Base-by-base conservation (phyloP, 1,284 basidiomycete species). In the Cryptococcus sp. region DNA sequence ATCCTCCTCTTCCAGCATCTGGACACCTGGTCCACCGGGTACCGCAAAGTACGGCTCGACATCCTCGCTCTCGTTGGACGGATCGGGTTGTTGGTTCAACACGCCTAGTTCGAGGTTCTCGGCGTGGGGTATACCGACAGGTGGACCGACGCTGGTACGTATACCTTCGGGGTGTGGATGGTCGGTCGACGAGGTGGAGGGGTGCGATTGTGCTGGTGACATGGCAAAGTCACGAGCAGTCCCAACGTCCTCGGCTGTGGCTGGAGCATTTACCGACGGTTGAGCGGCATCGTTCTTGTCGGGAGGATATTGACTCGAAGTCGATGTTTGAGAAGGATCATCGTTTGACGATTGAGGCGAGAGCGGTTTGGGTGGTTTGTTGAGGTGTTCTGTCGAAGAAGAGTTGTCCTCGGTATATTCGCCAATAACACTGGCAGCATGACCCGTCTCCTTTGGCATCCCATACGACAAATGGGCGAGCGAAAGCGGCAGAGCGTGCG, bases 381-480 rank as follows among this genome's bases (percentile, higher is more conserved):
- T 61, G 22, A 57, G 47, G 24, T 53, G 43, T 21, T 62, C 62
- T 11, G 43, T 52, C 2, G 59, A 63, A 9, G 56, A 55, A 23
- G 54, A 52, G 24, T 49, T 45, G 7, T 44, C 43, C 31, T 51
- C 51, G 6, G 22, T 59, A 11, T 51, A 60, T 18, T 65, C 54
- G 6, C 62, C 67, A 23, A 63, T 60, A 33, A 53, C 50, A 37
- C 52, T 57, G n/a, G 49, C 58, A 23, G 58, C 62, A 32, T 58
- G 60, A 11, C 59, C 58, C 5, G 50, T 50, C 43, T 63, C 68
- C 26, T 66, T 60, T 0, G 72, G 65, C 48, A 75, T 68, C 18
- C 73, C 75, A 63, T 78, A 77, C n/a, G 80, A 81, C 69, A 80
- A 79, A 60, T 89, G 82, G 21, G 86, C 85, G 38, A 90, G 78